phyloP scores from a whole-genome alignment of 1,139 yeast genomes.

The Blastobotrys apis region DNA sequence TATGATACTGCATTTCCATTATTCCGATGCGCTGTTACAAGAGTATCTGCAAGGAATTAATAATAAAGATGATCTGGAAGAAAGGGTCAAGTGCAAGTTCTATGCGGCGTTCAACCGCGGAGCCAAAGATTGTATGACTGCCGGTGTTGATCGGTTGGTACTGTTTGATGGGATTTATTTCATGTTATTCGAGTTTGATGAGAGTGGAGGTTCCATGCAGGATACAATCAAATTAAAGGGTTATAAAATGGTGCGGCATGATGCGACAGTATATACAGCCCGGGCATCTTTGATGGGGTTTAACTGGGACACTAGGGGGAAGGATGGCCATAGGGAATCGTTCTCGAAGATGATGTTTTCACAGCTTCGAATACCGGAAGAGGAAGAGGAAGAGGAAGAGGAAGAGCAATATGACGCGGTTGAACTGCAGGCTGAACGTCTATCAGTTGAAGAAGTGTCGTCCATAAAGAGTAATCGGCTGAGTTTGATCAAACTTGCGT shows the following conservation, averaged over 20 bases:
- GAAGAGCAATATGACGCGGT: not conserved
- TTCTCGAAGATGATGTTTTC: not conserved
- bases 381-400: not conserved
- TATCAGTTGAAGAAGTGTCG: not conserved
- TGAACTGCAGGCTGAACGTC: not conserved
- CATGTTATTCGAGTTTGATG: slow-evolving; percentile 12
- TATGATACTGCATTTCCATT: slow-evolving; percentile 8
- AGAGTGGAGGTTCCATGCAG: not conserved
- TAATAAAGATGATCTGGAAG: not conserved
- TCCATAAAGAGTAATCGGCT: too few species aligned
- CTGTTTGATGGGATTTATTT: slow-evolving; percentile 11
- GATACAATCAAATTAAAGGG: slow-evolving; percentile 1
- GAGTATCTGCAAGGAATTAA: slow-evolving; percentile 1
- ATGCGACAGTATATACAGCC: slow-evolving; percentile 6
- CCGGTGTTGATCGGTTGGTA: slow-evolving; percentile 8
- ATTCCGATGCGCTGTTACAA: slow-evolving; percentile 1
- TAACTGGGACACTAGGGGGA: slow-evolving; percentile 10
- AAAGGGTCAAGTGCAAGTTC: slow-evolving; percentile 2
- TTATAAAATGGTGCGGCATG: slow-evolving; percentile 5
- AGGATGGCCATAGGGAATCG: not conserved
- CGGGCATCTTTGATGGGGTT: slow-evolving; percentile 9
- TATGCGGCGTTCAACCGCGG: slow-evolving; percentile 8
- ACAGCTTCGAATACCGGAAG: too few species aligned
- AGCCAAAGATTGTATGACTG: slow-evolving; percentile 4
- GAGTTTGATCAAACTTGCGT: too few species aligned